A percentile compares a stretch with the other conserved stretches of the same genome.
phyloP scores from a whole-genome alignment of 306 rosid species.

The Spatholobus suberectus region DNA sequence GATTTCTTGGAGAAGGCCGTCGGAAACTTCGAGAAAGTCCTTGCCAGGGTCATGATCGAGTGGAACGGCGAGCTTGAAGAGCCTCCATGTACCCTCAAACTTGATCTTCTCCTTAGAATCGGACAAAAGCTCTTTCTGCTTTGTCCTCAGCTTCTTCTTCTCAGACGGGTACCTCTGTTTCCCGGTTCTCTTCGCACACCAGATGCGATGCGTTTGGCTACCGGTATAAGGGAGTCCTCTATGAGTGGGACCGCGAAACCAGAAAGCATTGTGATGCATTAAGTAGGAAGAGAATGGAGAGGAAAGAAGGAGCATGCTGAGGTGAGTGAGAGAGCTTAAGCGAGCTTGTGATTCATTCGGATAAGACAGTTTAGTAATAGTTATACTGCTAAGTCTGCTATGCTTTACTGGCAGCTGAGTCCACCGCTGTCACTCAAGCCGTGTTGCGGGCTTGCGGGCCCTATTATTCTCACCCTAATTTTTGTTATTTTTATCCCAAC shows the following conservation, averaged over 20 bases:
- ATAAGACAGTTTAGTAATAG: slow-evolving; percentile 30
- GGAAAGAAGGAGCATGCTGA: slow-evolving; percentile 64
- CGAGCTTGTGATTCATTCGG: slow-evolving; percentile 16
- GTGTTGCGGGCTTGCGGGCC: too few species aligned
- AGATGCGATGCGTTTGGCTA: slow-evolving; percentile 47
- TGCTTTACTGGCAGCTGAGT: too few species aligned
- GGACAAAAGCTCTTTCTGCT: slow-evolving; percentile 56
- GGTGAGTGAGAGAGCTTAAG: neutral
- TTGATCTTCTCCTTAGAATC: slow-evolving; percentile 49
- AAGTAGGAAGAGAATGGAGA: slow-evolving; percentile 38
- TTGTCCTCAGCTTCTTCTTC: slow-evolving; percentile 76
- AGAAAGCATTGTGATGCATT: slow-evolving; percentile 43
- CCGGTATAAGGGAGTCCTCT: slow-evolving; percentile 32
- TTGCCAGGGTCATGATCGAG: slow-evolving; percentile 81
- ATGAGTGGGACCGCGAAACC: slow-evolving; percentile 33
- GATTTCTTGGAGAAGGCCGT: slow-evolving; percentile 67
- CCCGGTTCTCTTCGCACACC: slow-evolving; percentile 76
- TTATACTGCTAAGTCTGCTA: too few species aligned
- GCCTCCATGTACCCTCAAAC: slow-evolving; percentile 82
- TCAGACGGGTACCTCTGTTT: slow-evolving; percentile 90
- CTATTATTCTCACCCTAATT: too few species aligned
- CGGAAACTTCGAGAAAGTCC: slow-evolving; percentile 75
- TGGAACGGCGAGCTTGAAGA: slow-evolving; percentile 79
- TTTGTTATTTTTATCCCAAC: too few species aligned
- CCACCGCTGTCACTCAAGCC: too few species aligned